phyloP scores from a whole-genome alignment of 2,329 filamentous ascomycete genomes.

The Hypomyces perniciosus region DNA sequence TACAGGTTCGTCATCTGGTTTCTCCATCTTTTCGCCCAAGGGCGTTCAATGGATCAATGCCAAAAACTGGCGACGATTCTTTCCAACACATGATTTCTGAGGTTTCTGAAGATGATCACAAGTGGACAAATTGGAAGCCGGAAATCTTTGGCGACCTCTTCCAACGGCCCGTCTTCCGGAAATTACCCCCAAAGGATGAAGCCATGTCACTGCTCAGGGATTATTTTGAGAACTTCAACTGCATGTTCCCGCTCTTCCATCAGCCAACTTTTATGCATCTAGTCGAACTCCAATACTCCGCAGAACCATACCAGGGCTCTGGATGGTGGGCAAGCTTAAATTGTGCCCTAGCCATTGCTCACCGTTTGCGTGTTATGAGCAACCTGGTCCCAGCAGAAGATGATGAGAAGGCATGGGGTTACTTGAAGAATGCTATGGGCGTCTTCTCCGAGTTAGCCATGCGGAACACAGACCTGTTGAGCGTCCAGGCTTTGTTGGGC shows the following conservation, averaged over 20 bases:
- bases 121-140: constrained; percentile 98
- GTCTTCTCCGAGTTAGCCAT: constrained; percentile 90
- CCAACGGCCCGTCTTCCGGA: constrained; percentile 74
- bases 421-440: constrained; percentile 93
- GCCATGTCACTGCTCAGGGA: constrained; percentile 83
- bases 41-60: constrained; percentile 98
- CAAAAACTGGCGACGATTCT: constrained; percentile 89
- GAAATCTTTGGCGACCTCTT: constrained; percentile 94
- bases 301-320: constrained; percentile 87
- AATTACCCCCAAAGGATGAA: constrained; percentile 78
- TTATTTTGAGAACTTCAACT: constrained; percentile 98
- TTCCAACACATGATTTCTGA: constrained; percentile 94
- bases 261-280: constrained; percentile 98
- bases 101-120: constrained; percentile 86
- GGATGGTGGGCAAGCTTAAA: constrained; percentile 99
- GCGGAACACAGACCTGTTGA: constrained; percentile 91
- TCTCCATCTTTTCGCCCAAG: constrained; percentile 97
- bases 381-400: constrained; percentile 86
- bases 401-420: constrained; percentile 90
- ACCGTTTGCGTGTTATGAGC: constrained; percentile 90
- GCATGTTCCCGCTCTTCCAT: constrained; percentile 96
- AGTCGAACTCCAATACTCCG: constrained; percentile 87
- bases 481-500: constrained; percentile 86
- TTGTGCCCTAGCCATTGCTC: constrained; percentile 85
- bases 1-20: constrained; percentile 86